Conservation (phyloP, 129 eudicot species). For the Chrysanthemum seticuspe region DNA sequence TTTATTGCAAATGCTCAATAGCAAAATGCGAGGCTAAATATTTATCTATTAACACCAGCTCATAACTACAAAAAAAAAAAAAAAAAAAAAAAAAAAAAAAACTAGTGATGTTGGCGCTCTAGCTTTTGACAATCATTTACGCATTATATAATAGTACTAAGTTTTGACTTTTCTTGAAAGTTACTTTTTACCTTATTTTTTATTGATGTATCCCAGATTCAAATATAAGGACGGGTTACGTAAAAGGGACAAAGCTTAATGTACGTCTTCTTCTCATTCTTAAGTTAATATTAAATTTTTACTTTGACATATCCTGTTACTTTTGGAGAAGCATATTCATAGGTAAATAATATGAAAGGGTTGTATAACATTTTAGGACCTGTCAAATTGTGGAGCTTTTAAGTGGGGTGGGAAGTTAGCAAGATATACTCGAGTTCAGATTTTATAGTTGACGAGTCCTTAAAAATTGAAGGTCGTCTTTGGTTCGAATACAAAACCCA, state of each 20-base stretch:
- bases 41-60: not conserved
- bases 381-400: not conserved
- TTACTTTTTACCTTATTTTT: conserved; percentile 17
- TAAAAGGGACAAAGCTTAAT: conserved; percentile 29
- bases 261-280: conserved; percentile 38
- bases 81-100: no score
- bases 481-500: no score
- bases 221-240: conserved; percentile 28
- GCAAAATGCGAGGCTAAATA: not conserved
- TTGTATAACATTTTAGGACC: not conserved
- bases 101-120: not conserved
- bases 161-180: conserved; percentile 3
- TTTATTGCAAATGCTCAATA: not conserved
- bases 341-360: not conserved
- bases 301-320: not conserved
- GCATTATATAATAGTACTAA: not conserved
- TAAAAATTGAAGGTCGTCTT: no score
- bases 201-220: conserved; percentile 33
- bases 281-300: not conserved
- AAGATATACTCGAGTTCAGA: not conserved
- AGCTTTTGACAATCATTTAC: not conserved
- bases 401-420: not conserved
- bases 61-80: not conserved
- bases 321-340: not conserved
- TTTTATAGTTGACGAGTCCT: not conserved